Evolutionary conservation across 805 yeast genomes (phyloP).

Genomic region (Hanseniaspora opuntiae): DNA sequence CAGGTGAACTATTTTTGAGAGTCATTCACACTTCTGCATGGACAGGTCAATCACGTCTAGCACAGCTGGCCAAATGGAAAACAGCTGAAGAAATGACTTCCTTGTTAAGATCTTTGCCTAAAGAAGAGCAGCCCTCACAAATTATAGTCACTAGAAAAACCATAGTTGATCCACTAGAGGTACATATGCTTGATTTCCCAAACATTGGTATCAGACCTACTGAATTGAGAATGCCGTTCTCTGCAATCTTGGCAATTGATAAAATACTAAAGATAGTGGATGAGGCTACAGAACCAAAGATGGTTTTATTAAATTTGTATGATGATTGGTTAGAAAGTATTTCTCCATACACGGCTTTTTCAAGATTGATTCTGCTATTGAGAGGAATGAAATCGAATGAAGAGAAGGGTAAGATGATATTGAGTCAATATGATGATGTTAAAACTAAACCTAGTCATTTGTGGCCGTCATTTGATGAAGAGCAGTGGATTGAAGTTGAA

Average conservation of each 20-base stretch:
- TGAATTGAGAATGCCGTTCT: constrained; percentile 80
- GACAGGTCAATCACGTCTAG: constrained; percentile 90
- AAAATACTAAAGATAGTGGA: constrained; percentile 65
- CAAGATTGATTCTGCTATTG: constrained; percentile 68
- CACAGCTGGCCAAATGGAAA: constrained; percentile 94
- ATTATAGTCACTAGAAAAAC: constrained; percentile 81
- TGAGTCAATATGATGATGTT: constrained; percentile 61
- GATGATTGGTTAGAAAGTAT: constrained; percentile 85
- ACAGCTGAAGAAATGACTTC: constrained; percentile 97
- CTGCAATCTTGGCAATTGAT: constrained; percentile 68
- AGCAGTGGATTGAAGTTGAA: constrained; percentile 87
- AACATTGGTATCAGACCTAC: constrained; percentile 79
- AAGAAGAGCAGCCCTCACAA: constrained; percentile 90
- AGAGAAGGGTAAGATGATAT: constrained; percentile 60
- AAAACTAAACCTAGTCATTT: constrained; percentile 64
- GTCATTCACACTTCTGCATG: constrained; percentile 88
- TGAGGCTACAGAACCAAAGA: constrained; percentile 82
- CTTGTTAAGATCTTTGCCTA: constrained; percentile 70
- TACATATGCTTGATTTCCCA: constrained; percentile 93
- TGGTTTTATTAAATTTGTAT: constrained; percentile 79
- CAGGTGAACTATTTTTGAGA: constrained; percentile 80
- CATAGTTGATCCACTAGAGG: constrained; percentile 86
- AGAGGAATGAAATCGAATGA: constrained; percentile 68
- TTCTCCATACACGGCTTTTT: constrained; percentile 86
- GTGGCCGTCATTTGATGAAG: constrained; percentile 84